A percentile compares a stretch with the other conserved stretches of the same genome.
These are phyloP conservation scores for Neonectria ditissima DNA, from an alignment of 2,329 filamentous ascomycete genomes.

Conservation along the genomic window DNA sequence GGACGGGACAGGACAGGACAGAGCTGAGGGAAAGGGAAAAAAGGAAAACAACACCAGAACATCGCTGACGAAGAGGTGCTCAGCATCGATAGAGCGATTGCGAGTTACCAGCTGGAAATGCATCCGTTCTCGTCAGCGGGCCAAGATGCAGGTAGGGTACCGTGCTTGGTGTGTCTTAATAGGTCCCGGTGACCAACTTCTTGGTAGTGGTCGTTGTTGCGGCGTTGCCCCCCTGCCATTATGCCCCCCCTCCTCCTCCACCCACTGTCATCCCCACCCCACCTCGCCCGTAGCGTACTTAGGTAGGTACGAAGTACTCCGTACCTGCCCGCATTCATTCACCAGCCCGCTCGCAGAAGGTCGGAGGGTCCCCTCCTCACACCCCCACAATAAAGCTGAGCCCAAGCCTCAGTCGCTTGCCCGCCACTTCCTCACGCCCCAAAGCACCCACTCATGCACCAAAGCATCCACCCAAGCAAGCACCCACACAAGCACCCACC, in stretches of 20 bases:
- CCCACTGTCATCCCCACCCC: constrained; percentile 42
- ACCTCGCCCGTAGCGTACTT: constrained; percentile 31
- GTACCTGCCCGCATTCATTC: background rate
- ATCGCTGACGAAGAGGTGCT: background rate
- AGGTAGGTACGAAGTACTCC: constrained; percentile 14
- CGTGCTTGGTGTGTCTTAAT: constrained; percentile 11
- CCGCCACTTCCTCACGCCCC: constrained; percentile 20
- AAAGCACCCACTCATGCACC: constrained; percentile 23
- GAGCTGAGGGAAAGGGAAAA: background rate
- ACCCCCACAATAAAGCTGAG: constrained; percentile 33
- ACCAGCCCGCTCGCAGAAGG: background rate
- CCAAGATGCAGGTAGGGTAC: no score
- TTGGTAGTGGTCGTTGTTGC: constrained; percentile 15
- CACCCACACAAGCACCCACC: constrained; percentile 12
- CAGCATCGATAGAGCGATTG: background rate
- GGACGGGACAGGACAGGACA: background rate
- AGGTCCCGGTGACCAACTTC: background rate
- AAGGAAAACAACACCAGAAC: constrained; percentile 1
- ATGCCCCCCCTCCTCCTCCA: constrained; percentile 18
- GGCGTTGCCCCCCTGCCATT: constrained; percentile 16
- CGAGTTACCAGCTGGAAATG: no score
- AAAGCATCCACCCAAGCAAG: constrained; percentile 17
- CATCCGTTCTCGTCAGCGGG: no score
- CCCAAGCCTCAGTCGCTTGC: constrained; percentile 29
- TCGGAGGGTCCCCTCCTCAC: constrained; percentile 8